phyloP scores from a whole-genome alignment of 805 yeast genomes.

The Komagataella mondaviorum region DNA sequence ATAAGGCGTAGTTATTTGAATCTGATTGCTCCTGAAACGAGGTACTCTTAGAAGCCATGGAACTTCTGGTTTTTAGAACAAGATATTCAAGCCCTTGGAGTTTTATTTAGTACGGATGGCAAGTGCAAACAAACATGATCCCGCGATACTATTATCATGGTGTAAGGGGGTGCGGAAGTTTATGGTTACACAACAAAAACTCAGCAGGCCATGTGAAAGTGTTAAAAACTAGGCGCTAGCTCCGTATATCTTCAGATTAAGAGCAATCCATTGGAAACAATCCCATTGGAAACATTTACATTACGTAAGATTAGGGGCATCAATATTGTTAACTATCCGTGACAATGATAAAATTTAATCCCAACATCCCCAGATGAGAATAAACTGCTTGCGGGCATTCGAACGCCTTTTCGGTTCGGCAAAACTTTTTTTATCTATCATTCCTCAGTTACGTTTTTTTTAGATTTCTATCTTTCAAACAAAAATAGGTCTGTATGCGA shows the following conservation, averaged over 20 bases:
- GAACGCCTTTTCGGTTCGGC: background rate
- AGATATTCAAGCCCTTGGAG: background rate
- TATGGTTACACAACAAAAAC: background rate
- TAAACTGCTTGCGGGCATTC: background rate
- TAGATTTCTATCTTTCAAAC: background rate
- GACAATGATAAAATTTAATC: too few relatives aligned
- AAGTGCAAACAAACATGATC: background rate
- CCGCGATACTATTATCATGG: background rate
- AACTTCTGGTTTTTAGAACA: background rate
- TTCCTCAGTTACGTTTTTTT: background rate
- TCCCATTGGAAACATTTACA: background rate
- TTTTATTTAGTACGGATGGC: background rate
- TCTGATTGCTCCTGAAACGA: background rate
- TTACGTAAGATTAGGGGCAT: too few relatives aligned
- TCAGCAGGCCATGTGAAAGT: background rate
- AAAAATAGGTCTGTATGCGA: slow-evolving; percentile 6
- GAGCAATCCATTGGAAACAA: background rate
- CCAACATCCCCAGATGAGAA: background rate
- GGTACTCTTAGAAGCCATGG: background rate
- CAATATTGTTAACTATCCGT: too few relatives aligned
- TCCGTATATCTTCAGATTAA: background rate
- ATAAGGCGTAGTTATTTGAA: background rate
- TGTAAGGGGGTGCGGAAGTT: background rate
- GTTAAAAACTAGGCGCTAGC: background rate
- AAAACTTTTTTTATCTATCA: background rate